A percentile compares a stretch with the other conserved stretches of the same genome.
Evolutionary conservation across 352 stramenopile genomes (phyloP).

Genomic region (Phytophthora brassicae): DNA sequence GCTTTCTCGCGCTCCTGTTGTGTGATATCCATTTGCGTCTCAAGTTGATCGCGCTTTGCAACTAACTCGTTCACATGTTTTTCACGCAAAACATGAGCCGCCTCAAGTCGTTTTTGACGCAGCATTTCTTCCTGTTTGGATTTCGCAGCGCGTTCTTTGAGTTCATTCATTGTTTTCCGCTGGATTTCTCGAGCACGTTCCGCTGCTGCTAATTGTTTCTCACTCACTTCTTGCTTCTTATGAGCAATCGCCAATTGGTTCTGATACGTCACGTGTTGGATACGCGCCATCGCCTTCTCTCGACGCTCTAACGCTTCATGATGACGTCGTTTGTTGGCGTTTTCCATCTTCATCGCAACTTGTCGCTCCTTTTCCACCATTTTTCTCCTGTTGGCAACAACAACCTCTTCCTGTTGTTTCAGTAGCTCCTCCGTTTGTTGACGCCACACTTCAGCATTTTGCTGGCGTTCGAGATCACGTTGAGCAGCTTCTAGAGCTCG

Average conservation of each 20-base stretch:
- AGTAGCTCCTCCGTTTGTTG: slow-evolving; percentile 64
- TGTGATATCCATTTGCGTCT: slow-evolving; percentile 29
- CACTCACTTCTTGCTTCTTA: slow-evolving; percentile 64
- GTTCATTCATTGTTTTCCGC: slow-evolving; percentile 49
- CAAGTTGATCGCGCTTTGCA: slow-evolving; percentile 45
- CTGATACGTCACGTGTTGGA: slow-evolving; percentile 57
- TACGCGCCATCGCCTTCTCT: slow-evolving; percentile 50
- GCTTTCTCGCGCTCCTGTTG: slow-evolving; percentile 48
- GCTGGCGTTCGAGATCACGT: slow-evolving; percentile 53
- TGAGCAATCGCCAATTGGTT: slow-evolving; percentile 62
- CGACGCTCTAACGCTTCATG: slow-evolving; percentile 56
- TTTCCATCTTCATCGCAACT: slow-evolving; percentile 62
- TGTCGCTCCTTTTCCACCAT: slow-evolving; percentile 73
- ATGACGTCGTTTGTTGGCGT: slow-evolving; percentile 46
- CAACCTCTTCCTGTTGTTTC: slow-evolving; percentile 61
- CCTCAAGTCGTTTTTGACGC: slow-evolving; percentile 63
- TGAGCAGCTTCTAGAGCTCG: slow-evolving; percentile 47
- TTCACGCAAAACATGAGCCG: slow-evolving; percentile 43
- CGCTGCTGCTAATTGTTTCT: slow-evolving; percentile 52
- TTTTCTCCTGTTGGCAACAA: slow-evolving; percentile 44
- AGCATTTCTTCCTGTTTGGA: slow-evolving; percentile 71
- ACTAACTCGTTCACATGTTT: slow-evolving; percentile 41
- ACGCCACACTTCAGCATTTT: slow-evolving; percentile 73
- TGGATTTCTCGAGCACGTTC: slow-evolving; percentile 66
- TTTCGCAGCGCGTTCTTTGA: slow-evolving; percentile 59